A percentile compares a stretch with the other conserved stretches of the same genome.
Conservation (phyloP, 2,329 filamentous ascomycete species). For the Macrophomina pseudophaseolina region DNA sequence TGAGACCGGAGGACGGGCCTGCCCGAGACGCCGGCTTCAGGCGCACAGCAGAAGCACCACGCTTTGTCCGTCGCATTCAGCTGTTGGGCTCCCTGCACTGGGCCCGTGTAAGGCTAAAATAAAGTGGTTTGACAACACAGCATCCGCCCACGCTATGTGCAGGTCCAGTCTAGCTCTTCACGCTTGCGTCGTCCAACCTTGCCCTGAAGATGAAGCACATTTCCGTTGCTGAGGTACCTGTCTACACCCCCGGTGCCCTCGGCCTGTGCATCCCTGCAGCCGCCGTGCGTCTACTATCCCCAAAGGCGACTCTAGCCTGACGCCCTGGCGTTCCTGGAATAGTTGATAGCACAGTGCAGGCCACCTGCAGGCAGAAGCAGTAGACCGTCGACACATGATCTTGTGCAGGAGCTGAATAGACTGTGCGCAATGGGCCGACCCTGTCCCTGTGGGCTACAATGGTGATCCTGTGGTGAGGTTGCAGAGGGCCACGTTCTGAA, state of each 20-base stretch:
- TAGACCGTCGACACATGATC: slow-evolving; percentile 2
- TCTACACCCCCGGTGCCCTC: neutral
- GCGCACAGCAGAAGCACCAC: neutral
- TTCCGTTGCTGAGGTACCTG: slow-evolving; percentile 4
- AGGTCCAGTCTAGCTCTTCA: neutral
- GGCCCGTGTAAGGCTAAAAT: slow-evolving; percentile 15
- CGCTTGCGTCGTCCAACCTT: neutral
- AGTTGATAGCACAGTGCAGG: neutral
- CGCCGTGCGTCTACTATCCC: neutral
- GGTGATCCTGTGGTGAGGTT: neutral
- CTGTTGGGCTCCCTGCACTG: neutral
- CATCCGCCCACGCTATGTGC: neutral
- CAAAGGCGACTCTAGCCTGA: slow-evolving; percentile 1
- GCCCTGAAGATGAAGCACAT: slow-evolving; percentile 4
- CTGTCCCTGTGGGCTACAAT: neutral
- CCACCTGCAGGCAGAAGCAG: slow-evolving; percentile 6
- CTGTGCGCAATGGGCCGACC: neutral
- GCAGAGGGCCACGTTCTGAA: neutral
- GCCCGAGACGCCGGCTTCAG: neutral
- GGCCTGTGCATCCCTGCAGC: neutral
- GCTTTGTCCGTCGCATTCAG: slow-evolving; percentile 5
- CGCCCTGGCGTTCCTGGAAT: neutral
- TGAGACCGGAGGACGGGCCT: slow-evolving; percentile 1
- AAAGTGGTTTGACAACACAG: slow-evolving; percentile 15
- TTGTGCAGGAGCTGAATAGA: slow-evolving; percentile 3